Evolutionary conservation across 2,329 filamentous ascomycete species (phyloP), one percentile per base, ranked within the genome.

Genomic region (Arthrinium phaeospermum): DNA sequence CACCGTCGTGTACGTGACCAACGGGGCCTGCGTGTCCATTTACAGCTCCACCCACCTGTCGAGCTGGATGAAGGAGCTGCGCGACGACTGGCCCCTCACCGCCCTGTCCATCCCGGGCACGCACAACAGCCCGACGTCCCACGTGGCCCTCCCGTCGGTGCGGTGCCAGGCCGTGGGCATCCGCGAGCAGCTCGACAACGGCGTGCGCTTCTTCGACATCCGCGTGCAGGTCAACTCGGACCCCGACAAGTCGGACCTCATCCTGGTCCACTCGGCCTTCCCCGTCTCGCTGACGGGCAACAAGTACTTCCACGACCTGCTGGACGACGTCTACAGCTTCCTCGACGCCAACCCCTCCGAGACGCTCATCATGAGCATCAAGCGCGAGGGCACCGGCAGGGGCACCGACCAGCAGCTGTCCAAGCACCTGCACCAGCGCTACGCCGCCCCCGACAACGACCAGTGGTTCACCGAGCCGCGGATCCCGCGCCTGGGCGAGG

Each of bases 151-250:
- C 6, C 96, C 96, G 1, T 97, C 94, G 1, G 96, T 98, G 49
- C 93, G 96, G 51, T 98, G 96, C 82, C 96, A 99, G 84, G 92
- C 93, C 46, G 94, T 95, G 24, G 86, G 90, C 73, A 88, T 97
- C 6, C 86, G 87, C 68, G 90, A 92, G 70, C 96, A 99, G 83
- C 90, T 99, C 41, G 87, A 91, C 72, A 96, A 98, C 80, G 96
- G 96, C 41, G 93, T 98, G 67, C 94, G 96, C 70, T 98, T 98
- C 86, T 91, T 99, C 76, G 96, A 99, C 81, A 90, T 99, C 74
- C 91, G 96, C 70, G 93, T 98, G 71, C 86, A 84, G 47, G 86
- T 84, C 71, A 83, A 79, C 75, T 75, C 81, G 47, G 85, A 86
- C 71, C 83, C 78, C 75, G n/a, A 14, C 74, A 89, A 90, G 75